Conservation (phyloP, 225 moss, liverwort and hornwort species). For the Physcomitrellopsis africana region DNA sequence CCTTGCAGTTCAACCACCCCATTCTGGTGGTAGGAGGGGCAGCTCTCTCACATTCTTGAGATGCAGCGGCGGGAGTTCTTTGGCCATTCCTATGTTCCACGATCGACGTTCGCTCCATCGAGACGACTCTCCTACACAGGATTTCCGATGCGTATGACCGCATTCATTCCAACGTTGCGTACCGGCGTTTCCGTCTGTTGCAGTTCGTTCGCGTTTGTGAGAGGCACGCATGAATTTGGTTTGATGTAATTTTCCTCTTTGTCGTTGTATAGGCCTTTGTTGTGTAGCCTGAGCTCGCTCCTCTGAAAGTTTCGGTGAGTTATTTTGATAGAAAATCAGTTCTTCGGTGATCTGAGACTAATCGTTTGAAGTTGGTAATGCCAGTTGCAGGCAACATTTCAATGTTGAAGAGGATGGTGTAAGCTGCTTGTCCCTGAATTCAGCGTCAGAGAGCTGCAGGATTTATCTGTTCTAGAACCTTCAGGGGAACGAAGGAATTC, state of each 20-base stretch:
- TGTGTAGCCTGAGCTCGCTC: no score
- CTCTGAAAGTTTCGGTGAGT: background rate
- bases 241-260: background rate
- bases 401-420: background rate
- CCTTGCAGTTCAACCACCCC: background rate
- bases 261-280: background rate
- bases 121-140: background rate
- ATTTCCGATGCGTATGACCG: background rate
- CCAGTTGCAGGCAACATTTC: background rate
- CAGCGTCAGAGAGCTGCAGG: background rate
- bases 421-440: background rate
- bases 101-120: no score
- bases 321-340: background rate
- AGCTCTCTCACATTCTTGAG: conserved; percentile 21
- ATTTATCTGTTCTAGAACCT: background rate
- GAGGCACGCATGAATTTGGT: background rate
- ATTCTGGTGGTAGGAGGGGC: no score
- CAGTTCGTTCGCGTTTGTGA: background rate
- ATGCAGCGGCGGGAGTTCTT: conserved; percentile 18
- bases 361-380: background rate
- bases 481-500: background rate
- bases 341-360: background rate
- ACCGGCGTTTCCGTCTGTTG: no score
- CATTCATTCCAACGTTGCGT: no score
- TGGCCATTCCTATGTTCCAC: background rate